Evolutionary conservation across 306 rosid genomes (phyloP).

Genomic region (Abrus precatorius): DNA sequence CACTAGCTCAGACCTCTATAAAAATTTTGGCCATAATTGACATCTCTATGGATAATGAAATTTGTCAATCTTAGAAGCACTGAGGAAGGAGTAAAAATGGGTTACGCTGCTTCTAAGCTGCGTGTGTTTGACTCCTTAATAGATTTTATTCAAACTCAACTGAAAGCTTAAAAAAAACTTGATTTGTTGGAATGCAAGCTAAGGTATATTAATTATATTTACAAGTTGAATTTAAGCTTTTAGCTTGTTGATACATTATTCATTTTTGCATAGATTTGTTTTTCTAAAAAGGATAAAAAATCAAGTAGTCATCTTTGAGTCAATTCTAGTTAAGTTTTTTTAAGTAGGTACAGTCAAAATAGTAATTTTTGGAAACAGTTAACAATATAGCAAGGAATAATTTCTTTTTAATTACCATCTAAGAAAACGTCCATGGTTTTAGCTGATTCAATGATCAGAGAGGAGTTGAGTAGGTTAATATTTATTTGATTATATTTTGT

Average conservation of each 20-base stretch:
- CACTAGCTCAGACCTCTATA: constrained; percentile 18
- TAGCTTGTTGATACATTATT: background rate
- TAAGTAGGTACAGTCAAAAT: background rate
- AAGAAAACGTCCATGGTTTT: background rate
- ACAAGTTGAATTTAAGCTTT: constrained; percentile 14
- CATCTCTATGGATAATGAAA: background rate
- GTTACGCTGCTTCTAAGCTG: constrained; percentile 15
- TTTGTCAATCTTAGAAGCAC: constrained; percentile 7
- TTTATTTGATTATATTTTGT: background rate
- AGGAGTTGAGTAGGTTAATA: background rate
- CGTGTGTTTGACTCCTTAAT: constrained; percentile 6
- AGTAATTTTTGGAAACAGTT: no score
- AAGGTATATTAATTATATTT: constrained; percentile 1
- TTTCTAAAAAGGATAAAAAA: no score
- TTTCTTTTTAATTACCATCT: background rate
- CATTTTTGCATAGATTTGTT: background rate
- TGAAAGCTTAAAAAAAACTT: constrained; percentile 6
- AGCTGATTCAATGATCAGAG: background rate
- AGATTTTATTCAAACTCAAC: constrained; percentile 18
- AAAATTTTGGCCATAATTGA: constrained; percentile 20
- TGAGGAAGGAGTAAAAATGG: constrained; percentile 27
- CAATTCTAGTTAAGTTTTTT: constrained; percentile 1
- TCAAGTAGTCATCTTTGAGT: background rate
- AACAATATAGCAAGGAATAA: background rate
- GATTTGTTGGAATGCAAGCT: constrained; percentile 38